Evolutionary conservation across 768 basidiomycete species (phyloP).

Genomic region (Suillus subalutaceus): DNA sequence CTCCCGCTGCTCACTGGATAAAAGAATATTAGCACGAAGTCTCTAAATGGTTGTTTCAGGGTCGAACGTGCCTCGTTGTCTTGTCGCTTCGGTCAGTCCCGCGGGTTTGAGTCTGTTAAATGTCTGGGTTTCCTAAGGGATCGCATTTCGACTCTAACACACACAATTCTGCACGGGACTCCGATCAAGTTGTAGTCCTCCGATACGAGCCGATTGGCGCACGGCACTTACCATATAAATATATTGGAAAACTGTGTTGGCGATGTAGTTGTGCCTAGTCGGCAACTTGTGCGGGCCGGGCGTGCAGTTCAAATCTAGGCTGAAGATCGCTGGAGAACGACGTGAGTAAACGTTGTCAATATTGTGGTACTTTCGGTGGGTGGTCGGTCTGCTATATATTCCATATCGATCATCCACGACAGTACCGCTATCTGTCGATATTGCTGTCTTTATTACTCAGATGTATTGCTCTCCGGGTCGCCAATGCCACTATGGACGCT

Average conservation of each 20-base stretch:
- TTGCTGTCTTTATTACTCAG: background rate
- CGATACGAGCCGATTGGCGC: background rate
- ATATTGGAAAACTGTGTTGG: background rate
- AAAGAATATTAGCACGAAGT: background rate
- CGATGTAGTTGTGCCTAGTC: background rate
- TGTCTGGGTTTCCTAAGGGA: background rate
- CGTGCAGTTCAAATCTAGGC: background rate
- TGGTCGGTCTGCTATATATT: background rate
- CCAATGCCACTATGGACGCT: background rate
- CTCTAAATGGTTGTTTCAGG: background rate
- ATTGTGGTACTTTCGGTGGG: background rate
- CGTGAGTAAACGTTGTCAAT: background rate
- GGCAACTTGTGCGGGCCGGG: background rate
- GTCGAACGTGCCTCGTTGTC: background rate
- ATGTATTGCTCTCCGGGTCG: background rate
- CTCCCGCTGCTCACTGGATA: background rate
- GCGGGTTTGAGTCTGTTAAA: background rate
- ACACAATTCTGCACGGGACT: background rate
- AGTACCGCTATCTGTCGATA: background rate
- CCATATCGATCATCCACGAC: background rate
- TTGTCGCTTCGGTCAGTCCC: background rate
- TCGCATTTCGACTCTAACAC: background rate
- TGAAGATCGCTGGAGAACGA: background rate
- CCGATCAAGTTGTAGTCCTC: background rate
- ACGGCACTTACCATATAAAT: background rate